Evolutionary conservation across 176 grass and related monocot species (phyloP).

Genomic region (Paspalum notatum): DNA sequence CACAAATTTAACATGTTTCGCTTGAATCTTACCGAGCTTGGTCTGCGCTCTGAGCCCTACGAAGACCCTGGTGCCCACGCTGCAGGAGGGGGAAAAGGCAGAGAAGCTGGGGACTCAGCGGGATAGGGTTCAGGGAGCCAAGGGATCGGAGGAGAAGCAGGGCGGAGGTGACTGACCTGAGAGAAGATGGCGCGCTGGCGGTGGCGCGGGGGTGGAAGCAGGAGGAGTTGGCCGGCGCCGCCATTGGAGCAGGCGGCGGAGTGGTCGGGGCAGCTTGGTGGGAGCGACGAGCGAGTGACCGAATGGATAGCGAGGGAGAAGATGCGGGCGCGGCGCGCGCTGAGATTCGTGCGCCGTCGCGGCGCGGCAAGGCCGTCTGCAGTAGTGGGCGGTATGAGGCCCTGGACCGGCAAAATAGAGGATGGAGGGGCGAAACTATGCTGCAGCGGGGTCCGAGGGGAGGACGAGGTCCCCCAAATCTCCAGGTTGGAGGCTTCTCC

Average conservation of each 20-base stretch:
- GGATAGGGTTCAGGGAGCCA: conserved; percentile 17
- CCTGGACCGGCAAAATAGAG: too few species aligned
- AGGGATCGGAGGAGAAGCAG: neutral
- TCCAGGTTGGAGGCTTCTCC: too few species aligned
- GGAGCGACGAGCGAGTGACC: neutral
- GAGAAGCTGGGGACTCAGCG: neutral
- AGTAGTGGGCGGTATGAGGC: too few species aligned
- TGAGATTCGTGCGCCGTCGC: conserved; percentile 27
- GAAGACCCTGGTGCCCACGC: conserved; percentile 61
- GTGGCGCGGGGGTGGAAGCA: conserved; percentile 52
- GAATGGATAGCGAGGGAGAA: conserved; percentile 25
- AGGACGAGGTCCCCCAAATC: too few species aligned
- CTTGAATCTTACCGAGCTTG: conserved; percentile 34
- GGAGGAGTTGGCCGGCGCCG: conserved; percentile 49
- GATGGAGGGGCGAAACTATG: too few species aligned
- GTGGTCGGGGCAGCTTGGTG: neutral
- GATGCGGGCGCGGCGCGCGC: neutral
- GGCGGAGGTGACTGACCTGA: conserved; percentile 12
- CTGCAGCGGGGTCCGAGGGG: too few species aligned
- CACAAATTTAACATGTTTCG: neutral
- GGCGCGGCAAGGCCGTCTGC: too few species aligned
- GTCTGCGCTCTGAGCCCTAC: conserved; percentile 61
- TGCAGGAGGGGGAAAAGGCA: conserved; percentile 17
- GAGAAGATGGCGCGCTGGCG: conserved; percentile 9
- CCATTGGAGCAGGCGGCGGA: conserved; percentile 43